These are phyloP conservation scores for Thalassiosira hispida DNA, from an alignment of 352 stramenopile species.

Conservation along the genomic window DNA sequence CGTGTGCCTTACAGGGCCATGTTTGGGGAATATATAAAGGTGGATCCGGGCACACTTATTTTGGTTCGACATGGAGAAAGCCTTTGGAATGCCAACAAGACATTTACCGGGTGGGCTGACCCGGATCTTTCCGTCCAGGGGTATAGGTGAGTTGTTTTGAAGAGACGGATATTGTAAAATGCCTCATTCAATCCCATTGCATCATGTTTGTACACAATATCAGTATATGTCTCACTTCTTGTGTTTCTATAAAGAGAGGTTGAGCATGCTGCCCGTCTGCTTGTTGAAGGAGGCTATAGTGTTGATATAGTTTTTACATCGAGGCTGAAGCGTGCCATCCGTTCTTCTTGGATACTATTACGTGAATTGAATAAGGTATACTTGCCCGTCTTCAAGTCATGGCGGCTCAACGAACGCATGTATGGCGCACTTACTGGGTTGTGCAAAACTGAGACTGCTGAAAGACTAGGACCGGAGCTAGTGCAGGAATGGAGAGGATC, in stretches of 20 bases:
- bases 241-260: conserved; percentile 58
- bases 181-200: not conserved
- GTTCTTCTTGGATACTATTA: conserved; percentile 93
- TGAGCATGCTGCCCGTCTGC: conserved; percentile 84
- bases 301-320: conserved; percentile 96
- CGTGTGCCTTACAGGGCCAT: conserved; percentile 1
- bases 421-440: conserved; percentile 91
- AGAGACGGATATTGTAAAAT: not conserved
- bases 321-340: conserved; percentile 94
- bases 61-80: conserved; percentile 81
- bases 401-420: conserved; percentile 91
- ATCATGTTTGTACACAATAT: no score
- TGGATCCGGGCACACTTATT: conserved; percentile 79
- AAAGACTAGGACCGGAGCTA: conserved; percentile 89
- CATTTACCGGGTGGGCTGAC: conserved; percentile 78
- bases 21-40: not conserved
- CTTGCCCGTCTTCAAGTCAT: conserved; percentile 80
- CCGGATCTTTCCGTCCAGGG: conserved; percentile 42
- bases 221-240: no score
- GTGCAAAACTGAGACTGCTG: conserved; percentile 90
- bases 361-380: conserved; percentile 93
- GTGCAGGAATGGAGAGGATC: conserved; percentile 90
- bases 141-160: conserved; percentile 11
- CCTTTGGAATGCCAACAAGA: conserved; percentile 83
- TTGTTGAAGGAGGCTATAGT: conserved; percentile 90